A percentile compares a stretch with the other conserved stretches of the same genome.
phyloP scores from a whole-genome alignment of 352 stramenopile species.

The Globisporangium barbulae region DNA sequence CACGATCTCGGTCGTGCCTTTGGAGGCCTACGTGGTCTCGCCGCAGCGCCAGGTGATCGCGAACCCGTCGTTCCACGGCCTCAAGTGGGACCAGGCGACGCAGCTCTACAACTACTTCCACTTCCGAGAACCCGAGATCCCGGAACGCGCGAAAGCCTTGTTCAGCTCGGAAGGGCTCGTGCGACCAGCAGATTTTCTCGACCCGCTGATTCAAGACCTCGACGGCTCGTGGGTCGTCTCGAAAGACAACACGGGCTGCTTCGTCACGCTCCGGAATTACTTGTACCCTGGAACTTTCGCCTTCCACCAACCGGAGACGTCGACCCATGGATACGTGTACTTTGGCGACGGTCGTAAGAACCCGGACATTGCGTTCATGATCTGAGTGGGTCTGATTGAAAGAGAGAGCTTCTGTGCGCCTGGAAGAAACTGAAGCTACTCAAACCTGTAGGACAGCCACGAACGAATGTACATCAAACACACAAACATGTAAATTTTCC shows the following conservation, averaged over 20 bases:
- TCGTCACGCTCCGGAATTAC: slow-evolving; percentile 62
- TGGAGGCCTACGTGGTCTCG: slow-evolving; percentile 69
- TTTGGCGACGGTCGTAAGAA: slow-evolving; percentile 79
- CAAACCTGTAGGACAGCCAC: background rate
- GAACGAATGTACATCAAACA: background rate
- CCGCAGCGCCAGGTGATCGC: slow-evolving; percentile 61
- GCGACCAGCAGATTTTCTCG: slow-evolving; percentile 62
- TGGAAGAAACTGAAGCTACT: background rate
- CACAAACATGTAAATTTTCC: slow-evolving; percentile 2
- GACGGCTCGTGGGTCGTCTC: slow-evolving; percentile 58
- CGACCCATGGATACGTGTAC: slow-evolving; percentile 62
- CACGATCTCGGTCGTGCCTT: slow-evolving; percentile 49
- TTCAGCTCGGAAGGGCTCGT: slow-evolving; percentile 53
- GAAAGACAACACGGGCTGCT: slow-evolving; percentile 62
- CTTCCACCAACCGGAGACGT: slow-evolving; percentile 59
- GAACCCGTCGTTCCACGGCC: slow-evolving; percentile 66
- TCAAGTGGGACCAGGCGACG: slow-evolving; percentile 55
- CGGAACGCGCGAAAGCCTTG: slow-evolving; percentile 54
- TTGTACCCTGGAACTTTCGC: slow-evolving; percentile 58
- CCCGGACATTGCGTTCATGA: slow-evolving; percentile 70
- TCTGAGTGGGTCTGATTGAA: slow-evolving; percentile 24
- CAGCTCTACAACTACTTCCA: slow-evolving; percentile 81
- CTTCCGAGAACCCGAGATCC: slow-evolving; percentile 61
- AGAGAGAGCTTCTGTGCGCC: background rate
- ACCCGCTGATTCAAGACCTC: slow-evolving; percentile 64